phyloP scores from a whole-genome alignment of 106 monocot species.

The Dioscorea dumetorum region DNA sequence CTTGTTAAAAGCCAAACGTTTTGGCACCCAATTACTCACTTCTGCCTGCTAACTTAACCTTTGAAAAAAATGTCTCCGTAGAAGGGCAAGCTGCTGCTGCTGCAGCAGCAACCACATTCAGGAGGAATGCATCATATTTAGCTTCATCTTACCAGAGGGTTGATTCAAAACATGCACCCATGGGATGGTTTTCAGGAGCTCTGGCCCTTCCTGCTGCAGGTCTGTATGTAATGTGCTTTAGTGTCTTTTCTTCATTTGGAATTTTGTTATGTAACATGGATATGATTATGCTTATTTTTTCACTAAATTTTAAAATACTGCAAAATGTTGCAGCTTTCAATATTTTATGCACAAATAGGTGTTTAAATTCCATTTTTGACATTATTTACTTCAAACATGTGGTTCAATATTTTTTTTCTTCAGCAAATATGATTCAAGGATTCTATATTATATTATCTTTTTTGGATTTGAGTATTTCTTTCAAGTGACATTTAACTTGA shows the following conservation, averaged over 20 bases:
- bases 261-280: neutral
- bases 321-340: neutral
- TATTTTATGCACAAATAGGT: neutral
- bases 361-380: neutral
- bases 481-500: no score
- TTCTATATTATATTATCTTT: no score
- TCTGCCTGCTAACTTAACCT: no score
- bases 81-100: constrained; percentile 43
- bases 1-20: no score
- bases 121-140: constrained; percentile 27
- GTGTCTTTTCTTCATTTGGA: neutral
- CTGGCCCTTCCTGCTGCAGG: constrained; percentile 64
- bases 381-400: no score
- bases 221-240: constrained; percentile 3
- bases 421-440: no score
- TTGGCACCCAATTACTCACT: no score
- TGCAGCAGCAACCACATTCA: constrained; percentile 28
- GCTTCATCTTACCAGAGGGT: constrained; percentile 35
- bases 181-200: constrained; percentile 43
- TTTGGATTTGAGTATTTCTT: no score
- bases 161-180: constrained; percentile 14
- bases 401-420: no score
- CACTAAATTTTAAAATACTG: neutral
- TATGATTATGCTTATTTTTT: neutral
- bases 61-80: constrained; percentile 1